Evolutionary conservation across 2,329 filamentous ascomycete species (phyloP).

Genomic region (Gnomoniopsis smithogilvyi): DNA sequence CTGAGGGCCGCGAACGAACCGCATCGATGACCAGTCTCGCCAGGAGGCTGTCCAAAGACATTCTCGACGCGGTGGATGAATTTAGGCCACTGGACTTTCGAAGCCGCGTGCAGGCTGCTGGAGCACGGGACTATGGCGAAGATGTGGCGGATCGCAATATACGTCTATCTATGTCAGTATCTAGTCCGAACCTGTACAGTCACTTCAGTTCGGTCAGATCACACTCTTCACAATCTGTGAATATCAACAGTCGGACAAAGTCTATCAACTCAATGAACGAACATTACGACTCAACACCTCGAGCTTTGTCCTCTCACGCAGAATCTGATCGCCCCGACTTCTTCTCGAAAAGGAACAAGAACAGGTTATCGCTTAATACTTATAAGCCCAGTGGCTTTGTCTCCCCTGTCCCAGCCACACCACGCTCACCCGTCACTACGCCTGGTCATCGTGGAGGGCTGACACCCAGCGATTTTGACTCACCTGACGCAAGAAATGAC

Average conservation of each 20-base stretch:
- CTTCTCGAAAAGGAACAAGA: slow-evolving; percentile 6
- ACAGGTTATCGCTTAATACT: slow-evolving; percentile 3
- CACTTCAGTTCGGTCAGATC: not conserved
- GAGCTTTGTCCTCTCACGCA: not conserved
- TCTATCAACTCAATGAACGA: not conserved
- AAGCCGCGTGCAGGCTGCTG: slow-evolving; percentile 46
- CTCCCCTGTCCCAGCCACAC: not conserved
- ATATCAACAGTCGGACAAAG: not conserved
- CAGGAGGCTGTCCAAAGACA: slow-evolving; percentile 26
- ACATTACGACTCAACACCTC: not conserved
- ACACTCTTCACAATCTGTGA: not conserved
- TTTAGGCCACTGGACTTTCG: slow-evolving; percentile 47
- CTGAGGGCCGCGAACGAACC: not conserved
- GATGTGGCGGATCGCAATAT: slow-evolving; percentile 63
- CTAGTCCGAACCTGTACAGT: not conserved
- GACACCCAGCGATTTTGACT: not conserved
- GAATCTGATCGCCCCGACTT: not conserved
- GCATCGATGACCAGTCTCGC: slow-evolving; percentile 10
- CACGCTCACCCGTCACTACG: not conserved
- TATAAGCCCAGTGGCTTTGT: slow-evolving; percentile 11
- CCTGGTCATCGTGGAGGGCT: not conserved
- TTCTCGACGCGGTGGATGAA: slow-evolving; percentile 56
- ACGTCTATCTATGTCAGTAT: slow-evolving; percentile 25
- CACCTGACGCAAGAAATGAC: not conserved
- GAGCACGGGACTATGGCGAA: slow-evolving; percentile 57